Percentiles rank a stretch among this genome's conserved stretches.
phyloP scores from a whole-genome alignment of 2,329 filamentous ascomycete species.

The Hyphodiscus sp. region DNA sequence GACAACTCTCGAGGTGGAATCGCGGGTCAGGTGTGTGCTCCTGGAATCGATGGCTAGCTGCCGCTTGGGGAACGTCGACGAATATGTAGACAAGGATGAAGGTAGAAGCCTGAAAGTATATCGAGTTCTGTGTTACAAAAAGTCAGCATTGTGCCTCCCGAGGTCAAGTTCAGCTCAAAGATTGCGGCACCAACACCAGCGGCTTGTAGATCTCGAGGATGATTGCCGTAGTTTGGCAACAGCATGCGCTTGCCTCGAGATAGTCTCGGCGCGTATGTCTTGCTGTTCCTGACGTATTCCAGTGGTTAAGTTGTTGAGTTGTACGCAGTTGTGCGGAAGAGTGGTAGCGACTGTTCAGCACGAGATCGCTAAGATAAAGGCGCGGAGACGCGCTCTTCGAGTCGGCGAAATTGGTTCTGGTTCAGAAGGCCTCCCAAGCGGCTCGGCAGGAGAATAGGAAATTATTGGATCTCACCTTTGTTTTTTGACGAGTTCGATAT shows the following conservation, averaged over 20 bases:
- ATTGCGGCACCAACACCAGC: not conserved
- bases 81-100: conserved; percentile 21
- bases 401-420: conserved; percentile 8
- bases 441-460: conserved; percentile 15
- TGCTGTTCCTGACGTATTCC: conserved; percentile 11
- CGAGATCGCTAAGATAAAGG: conserved; percentile 9
- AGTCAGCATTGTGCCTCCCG: conserved; percentile 17
- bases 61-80: conserved; percentile 18
- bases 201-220: not conserved
- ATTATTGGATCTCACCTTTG: conserved; percentile 16
- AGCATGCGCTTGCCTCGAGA: conserved; percentile 1
- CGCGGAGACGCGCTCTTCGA: conserved; percentile 17
- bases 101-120: conserved; percentile 14
- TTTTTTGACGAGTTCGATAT: not conserved
- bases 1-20: conserved; percentile 1
- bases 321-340: conserved; percentile 13
- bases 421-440: conserved; percentile 6
- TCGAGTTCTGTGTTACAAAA: conserved; percentile 20
- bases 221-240: conserved; percentile 1
- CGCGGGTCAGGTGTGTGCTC: conserved; percentile 1
- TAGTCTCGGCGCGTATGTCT: conserved; percentile 1
- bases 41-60: conserved; percentile 13
- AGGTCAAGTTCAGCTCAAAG: not conserved
- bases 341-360: conserved; percentile 8
- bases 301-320: conserved; percentile 23